Evolutionary conservation across 2,329 filamentous ascomycete genomes (phyloP).

Genomic region (Scorias spongiosa): DNA sequence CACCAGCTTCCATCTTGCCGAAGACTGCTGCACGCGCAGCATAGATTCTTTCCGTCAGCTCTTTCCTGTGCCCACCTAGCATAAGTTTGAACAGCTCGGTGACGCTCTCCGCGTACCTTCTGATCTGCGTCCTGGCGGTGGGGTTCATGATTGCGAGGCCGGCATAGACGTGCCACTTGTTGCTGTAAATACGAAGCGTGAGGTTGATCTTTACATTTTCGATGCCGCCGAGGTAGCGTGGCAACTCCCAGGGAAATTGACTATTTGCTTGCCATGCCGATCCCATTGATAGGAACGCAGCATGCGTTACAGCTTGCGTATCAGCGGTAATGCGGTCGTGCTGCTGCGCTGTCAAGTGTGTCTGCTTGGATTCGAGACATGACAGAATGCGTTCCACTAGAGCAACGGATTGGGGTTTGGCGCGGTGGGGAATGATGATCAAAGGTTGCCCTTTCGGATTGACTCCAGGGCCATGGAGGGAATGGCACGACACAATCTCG

Average conservation of each 20-base stretch:
- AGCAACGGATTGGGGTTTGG: slow-evolving; percentile 56
- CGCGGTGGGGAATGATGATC: slow-evolving; percentile 86
- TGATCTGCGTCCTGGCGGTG: slow-evolving; percentile 78
- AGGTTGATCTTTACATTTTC: slow-evolving; percentile 99
- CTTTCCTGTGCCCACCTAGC: slow-evolving; percentile 66
- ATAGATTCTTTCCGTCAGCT: slow-evolving; percentile 61
- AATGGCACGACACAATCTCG: slow-evolving; percentile 90
- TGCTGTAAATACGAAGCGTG: slow-evolving; percentile 89
- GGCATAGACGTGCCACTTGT: slow-evolving; percentile 99
- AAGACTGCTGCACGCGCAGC: slow-evolving; percentile 65
- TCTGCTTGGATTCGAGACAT: slow-evolving; percentile 72
- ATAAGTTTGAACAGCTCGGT: slow-evolving; percentile 95
- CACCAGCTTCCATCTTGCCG: slow-evolving; percentile 34
- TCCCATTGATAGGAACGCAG: slow-evolving; percentile 90
- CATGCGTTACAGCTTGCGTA: slow-evolving; percentile 95
- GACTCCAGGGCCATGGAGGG: slow-evolving; percentile 82
- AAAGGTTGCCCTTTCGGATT: slow-evolving; percentile 80
- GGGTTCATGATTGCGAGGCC: slow-evolving; percentile 95
- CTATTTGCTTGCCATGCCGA: slow-evolving; percentile 91
- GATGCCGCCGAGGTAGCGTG: slow-evolving; percentile 91
- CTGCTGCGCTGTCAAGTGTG: slow-evolving; percentile 70
- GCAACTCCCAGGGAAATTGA: slow-evolving; percentile 93
- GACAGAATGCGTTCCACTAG: slow-evolving; percentile 71
- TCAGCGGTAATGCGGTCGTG: slow-evolving; percentile 97
- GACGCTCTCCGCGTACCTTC: slow-evolving; percentile 81